These are phyloP conservation scores for Leccinum sublutescens DNA, from an alignment of 768 basidiomycete genomes.

Conservation along the genomic window DNA sequence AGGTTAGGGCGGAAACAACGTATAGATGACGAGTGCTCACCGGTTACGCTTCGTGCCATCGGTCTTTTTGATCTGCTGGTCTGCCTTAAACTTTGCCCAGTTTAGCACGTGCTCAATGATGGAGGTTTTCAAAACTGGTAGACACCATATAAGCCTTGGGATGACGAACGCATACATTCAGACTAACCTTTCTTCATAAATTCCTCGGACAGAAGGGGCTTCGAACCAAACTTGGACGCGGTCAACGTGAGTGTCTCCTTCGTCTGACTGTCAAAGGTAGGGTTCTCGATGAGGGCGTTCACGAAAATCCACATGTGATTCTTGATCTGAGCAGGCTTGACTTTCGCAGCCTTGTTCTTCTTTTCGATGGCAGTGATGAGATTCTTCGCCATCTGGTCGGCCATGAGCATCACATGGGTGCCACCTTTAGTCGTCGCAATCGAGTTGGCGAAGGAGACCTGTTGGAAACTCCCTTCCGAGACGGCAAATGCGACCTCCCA, in stretches of 20 bases:
- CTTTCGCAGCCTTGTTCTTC: slow-evolving; percentile 96
- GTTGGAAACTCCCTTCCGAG: slow-evolving; percentile 88
- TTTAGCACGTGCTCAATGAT: slow-evolving; percentile 91
- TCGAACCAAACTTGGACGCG: slow-evolving; percentile 87
- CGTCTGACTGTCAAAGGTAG: slow-evolving; percentile 98
- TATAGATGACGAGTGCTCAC: slow-evolving; percentile 38
- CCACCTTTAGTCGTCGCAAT: slow-evolving; percentile 97
- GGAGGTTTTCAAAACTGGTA: slow-evolving; percentile 76
- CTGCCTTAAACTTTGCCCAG: slow-evolving; percentile 97
- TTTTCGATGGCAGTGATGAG: slow-evolving; percentile 81
- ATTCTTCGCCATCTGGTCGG: slow-evolving; percentile 87
- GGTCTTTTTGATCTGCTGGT: slow-evolving; percentile 93
- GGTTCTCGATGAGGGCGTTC: slow-evolving; percentile 94
- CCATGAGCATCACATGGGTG: slow-evolving; percentile 81
- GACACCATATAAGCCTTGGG: slow-evolving; percentile 3
- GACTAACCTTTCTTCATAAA: slow-evolving; percentile 91
- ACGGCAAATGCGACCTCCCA: slow-evolving; percentile 97
- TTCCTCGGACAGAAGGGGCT: slow-evolving; percentile 80
- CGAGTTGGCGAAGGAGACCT: slow-evolving; percentile 97
- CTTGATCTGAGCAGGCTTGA: slow-evolving; percentile 92
- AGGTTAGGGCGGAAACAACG: slow-evolving; percentile 3
- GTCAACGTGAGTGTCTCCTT: slow-evolving; percentile 93
- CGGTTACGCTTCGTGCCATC: slow-evolving; percentile 89
- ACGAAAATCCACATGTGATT: slow-evolving; percentile 99
- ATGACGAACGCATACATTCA: background rate